Evolutionary conservation across 2,329 filamentous ascomycete species (phyloP), one percentile per base, ranked within the genome.

Genomic region (Hymenoscyphus fraxineus): DNA sequence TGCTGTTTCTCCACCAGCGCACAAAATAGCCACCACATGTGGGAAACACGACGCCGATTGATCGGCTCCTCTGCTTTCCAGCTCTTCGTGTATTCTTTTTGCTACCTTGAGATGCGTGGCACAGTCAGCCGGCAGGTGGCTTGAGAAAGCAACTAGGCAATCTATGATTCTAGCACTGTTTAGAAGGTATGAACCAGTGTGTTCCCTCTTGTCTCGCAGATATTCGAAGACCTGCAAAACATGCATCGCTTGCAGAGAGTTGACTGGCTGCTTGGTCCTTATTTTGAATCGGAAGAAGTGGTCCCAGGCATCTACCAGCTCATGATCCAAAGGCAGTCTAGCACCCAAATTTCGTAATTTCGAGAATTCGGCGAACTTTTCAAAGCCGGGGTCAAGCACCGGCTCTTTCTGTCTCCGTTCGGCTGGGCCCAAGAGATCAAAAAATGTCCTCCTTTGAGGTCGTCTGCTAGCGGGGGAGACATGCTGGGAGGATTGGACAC

Each of bases 301-400:
- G 63, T 79, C 81, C 75, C 90, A 88, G 5, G 90, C 91, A 41
- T 83, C 79, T 0, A 85, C 77, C 2, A 97, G 79, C 40, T 90
- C 85, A n/a, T 81, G 75, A 2, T 81, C 78, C 0, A 84, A 76
- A 16, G 91, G 92, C 10, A 86, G 83, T 40, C 92, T 85, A 41
- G 87, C 80, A 60, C 84, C 82, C 63, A 90, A 83, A 60, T 84
- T 81, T 69, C 88, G 79, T 66, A 86, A 84, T 69, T 85, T 85
- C 61, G 84, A 80, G 75, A 92, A 84, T 65, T 90, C 84, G 71
- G 90, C 83, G 78, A 97, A 85, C 16, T 83, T 84, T 68, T 87
- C 85, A 72, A 93, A 85, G 61, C 92, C 93, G 0, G 86, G 89
- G 72, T 87, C 90, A 66, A 88, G 79, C 70, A 87, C 82, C 60